Percentiles rank a stretch among this genome's conserved stretches.
Evolutionary conservation across 1,139 yeast species (phyloP).

Genomic region (Magnusiomyces fungicola): DNA sequence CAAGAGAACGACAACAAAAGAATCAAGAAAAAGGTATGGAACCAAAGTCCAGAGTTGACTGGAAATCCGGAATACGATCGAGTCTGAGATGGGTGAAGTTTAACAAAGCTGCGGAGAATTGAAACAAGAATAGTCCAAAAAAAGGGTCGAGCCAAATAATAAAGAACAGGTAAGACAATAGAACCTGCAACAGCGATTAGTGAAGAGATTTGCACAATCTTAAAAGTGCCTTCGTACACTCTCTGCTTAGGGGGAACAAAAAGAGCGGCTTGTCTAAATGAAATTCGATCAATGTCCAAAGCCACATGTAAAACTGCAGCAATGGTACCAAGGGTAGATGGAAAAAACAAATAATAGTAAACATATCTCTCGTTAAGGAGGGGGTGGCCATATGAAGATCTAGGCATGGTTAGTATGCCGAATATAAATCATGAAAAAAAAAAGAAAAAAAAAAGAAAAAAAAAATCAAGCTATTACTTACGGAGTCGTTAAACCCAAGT

Average conservation of each 20-base stretch:
- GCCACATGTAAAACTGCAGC: constrained; percentile 51
- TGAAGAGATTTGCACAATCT: constrained; percentile 36
- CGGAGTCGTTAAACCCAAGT: constrained; percentile 18
- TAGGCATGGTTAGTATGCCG: background rate
- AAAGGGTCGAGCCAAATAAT: constrained; percentile 38
- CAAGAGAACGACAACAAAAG: constrained; percentile 42
- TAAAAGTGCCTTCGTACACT: constrained; percentile 32
- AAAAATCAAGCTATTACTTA: background rate
- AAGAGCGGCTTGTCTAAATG: constrained; percentile 37
- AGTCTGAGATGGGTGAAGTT: constrained; percentile 32
- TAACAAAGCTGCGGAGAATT: constrained; percentile 27
- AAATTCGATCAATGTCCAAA: constrained; percentile 54
- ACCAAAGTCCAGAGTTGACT: constrained; percentile 35
- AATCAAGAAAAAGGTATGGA: constrained; percentile 37
- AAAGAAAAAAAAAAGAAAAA: background rate
- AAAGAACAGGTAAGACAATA: constrained; percentile 41
- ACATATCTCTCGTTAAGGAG: constrained; percentile 57
- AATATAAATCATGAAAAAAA: background rate
- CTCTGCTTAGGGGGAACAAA: constrained; percentile 36
- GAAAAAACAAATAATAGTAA: constrained; percentile 40
- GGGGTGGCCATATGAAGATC: constrained; percentile 41
- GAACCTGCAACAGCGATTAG: constrained; percentile 33
- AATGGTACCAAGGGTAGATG: constrained; percentile 37
- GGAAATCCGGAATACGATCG: constrained; percentile 32
- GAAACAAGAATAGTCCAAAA: constrained; percentile 39